Evolutionary conservation across 2,329 filamentous ascomycete species (phyloP), one percentile per base, ranked within the genome.

Genomic region (Corynespora cassiicola): DNA sequence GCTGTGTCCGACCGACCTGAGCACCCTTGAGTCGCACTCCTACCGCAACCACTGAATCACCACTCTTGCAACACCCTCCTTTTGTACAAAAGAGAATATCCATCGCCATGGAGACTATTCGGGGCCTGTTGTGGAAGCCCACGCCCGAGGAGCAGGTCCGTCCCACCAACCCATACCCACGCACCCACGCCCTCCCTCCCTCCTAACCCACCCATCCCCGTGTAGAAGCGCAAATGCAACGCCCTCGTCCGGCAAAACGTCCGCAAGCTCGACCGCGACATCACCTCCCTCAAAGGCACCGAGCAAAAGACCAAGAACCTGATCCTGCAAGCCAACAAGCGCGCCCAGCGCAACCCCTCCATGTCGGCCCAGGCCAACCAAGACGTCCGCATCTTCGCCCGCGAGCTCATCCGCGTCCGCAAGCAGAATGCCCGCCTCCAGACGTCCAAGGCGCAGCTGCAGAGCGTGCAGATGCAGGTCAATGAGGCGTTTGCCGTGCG

Each of bases 381-480:
- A 50, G 92, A 97, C 64, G 87, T 88, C 25, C 89, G 94, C 53
- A 85, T 86, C 50, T 96, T 96, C 68, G 94, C 94, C 16, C 81
- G 84, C 52, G 92, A 96, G 70, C 80, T 97, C 32, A 82, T 97
- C 48, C 85, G 88, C 35, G 82, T 89, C 43, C 87, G 94, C 50
- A 88, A 86, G 65, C 85, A 90, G 48, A 80, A 79, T 12, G 73
- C 78, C 19, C 84, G 94, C 4, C 79, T 97, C 24, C 78, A 86
- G 12, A 97, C 92, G 0, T 87, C 86, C 58, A 95, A 95, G 66
- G 94, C 94, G 2, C 94, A 97, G 72, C 81, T 99, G 31, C 85
- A 86, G 65, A 92, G 87, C 53, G 92, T 99, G 27, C 86, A 92
- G 70, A 95, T 97, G 90, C 94, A 97, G 72, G 92, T 99, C 62